Evolutionary conservation across 768 basidiomycete species (phyloP), one percentile per base, ranked within the genome.

Genomic region (Suillus spraguei): DNA sequence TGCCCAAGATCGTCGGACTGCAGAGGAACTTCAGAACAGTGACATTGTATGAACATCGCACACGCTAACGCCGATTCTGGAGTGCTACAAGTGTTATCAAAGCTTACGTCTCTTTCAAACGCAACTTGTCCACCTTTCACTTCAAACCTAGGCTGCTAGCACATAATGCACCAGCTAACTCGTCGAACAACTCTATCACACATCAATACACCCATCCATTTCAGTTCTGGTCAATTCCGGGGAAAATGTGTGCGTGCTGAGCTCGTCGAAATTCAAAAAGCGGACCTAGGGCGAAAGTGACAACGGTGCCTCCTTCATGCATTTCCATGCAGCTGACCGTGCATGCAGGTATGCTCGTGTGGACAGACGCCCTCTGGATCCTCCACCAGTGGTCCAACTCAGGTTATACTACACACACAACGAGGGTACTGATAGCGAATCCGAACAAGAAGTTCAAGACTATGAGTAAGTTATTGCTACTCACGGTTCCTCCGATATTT

Each of bases 321-420:
- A 24, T 56, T 65, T 42, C 46, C 36, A 32, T 39, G 62, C 49
- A 55, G 59, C 44, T 60, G 39, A 65, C 61, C 60, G 14, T 49
- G 11, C 50, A 65, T 39, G 32, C 71, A 88, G 83, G 73, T 88
- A 79, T 74, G 87, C 81, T 58, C 83, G 77, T 72, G 84, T 85
- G 46, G 85, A 90, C 77, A 80, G 88, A 42, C 80, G 89, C 28
- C 88, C 88, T 6, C 79, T 90, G 49, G 88, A 90, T 72, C 89
- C 88, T 5, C 89, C 89, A 0, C 89, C 89, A 0, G 80, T 81
- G 64, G 78, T 81, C 17, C 75, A 82, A 42, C 80, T 90, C 58
- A 83, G 81, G 46, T 67, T 88, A 39, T 88, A 79, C 63, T 75
- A 82, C 38, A 73, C 86, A 14, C 70, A 76, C 60, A 71, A 83